A percentile compares a stretch with the other conserved stretches of the same genome.
Conservation (phyloP, 768 basidiomycete species). For the Pholiota conissans region DNA sequence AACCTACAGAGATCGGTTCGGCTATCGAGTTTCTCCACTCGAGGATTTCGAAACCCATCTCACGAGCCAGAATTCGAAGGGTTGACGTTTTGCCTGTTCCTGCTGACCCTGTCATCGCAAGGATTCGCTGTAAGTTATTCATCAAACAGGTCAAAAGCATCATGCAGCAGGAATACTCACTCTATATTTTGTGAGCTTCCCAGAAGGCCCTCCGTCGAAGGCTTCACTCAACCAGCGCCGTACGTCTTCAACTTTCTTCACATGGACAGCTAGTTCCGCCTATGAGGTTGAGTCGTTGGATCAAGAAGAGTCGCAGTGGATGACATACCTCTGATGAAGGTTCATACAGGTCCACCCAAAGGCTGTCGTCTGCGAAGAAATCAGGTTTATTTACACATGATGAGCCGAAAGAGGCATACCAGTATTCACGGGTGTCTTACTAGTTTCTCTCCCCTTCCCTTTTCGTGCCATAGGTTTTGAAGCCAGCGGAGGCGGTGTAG, state of each 20-base stretch:
- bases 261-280: constrained; percentile 79
- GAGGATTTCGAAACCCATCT: constrained; percentile 75
- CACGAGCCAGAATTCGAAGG: constrained; percentile 68
- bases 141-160: background rate
- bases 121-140: constrained; percentile 62
- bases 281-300: constrained; percentile 23
- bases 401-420: background rate
- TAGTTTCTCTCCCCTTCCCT: constrained; percentile 24
- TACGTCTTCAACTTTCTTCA: constrained; percentile 76
- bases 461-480: constrained; percentile 23
- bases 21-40: constrained; percentile 82
- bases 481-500: constrained; percentile 1
- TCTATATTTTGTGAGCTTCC: constrained; percentile 69
- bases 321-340: constrained; percentile 52
- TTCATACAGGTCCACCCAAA: constrained; percentile 63
- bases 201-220: constrained; percentile 63
- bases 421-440: background rate
- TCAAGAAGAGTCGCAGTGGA: background rate
- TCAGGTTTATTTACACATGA: no score
- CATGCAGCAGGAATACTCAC: constrained; percentile 41
- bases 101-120: constrained; percentile 85
- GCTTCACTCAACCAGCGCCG: constrained; percentile 75
- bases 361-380: constrained; percentile 4
- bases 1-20: constrained; percentile 36
- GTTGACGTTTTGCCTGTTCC: constrained; percentile 92